Conservation (phyloP, 139 green algal species). For the Nannochloris sp. region DNA sequence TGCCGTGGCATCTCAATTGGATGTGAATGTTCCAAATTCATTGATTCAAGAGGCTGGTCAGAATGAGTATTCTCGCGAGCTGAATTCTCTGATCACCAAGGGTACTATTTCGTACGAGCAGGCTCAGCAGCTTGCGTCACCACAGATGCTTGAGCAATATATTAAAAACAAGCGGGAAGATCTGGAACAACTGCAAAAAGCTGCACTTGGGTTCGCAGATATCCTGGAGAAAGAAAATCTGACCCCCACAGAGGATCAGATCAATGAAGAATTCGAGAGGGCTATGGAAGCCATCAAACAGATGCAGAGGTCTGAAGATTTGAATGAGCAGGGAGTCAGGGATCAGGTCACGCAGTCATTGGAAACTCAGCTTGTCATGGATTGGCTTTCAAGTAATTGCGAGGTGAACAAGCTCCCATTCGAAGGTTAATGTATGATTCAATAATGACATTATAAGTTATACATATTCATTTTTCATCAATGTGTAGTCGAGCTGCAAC, state of each 20-base stretch:
- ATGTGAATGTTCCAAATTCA: conserved; percentile 32
- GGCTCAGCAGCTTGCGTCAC: conserved; percentile 37
- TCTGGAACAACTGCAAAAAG: conserved; percentile 19
- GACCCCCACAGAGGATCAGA: conserved; percentile 10
- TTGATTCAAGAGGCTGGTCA: conserved; percentile 29
- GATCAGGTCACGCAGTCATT: conserved; percentile 29
- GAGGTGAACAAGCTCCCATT: conserved; percentile 9
- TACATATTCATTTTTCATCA: neutral
- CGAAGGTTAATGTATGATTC: neutral
- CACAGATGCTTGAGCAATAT: conserved; percentile 12
- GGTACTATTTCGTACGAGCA: conserved; percentile 29
- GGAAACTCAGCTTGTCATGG: conserved; percentile 15
- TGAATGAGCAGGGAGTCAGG: conserved; percentile 25
- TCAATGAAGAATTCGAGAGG: conserved; percentile 6
- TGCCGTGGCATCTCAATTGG: conserved; percentile 23
- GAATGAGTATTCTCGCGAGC: conserved; percentile 34
- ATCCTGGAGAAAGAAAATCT: conserved; percentile 29
- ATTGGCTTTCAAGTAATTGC: conserved; percentile 29
- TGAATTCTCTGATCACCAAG: conserved; percentile 22
- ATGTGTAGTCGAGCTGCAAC: conserved; percentile 18
- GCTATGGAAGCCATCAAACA: neutral
- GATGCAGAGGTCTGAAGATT: conserved; percentile 15
- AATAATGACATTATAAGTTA: neutral
- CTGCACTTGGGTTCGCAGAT: conserved; percentile 24
- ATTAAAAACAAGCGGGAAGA: conserved; percentile 11